Conservation (phyloP, 1,139 yeast species). For the Eremothecium sinecaudum region DNA sequence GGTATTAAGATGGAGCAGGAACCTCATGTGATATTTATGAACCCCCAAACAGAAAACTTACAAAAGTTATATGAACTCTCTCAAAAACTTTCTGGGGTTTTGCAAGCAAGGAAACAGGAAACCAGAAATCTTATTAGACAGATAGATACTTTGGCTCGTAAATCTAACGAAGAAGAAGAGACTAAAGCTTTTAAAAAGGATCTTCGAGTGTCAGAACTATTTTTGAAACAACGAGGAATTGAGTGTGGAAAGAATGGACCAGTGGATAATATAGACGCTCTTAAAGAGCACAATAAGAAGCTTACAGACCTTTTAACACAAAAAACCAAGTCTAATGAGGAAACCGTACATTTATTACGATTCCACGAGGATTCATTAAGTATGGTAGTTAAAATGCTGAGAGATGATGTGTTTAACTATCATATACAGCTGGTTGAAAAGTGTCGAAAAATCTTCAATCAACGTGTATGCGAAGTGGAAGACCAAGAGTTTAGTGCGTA, state of each 20-base stretch:
- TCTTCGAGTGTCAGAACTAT: slow-evolving; percentile 14
- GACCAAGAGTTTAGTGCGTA: slow-evolving; percentile 20
- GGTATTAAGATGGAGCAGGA: slow-evolving; percentile 5
- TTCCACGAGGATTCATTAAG: slow-evolving; percentile 20
- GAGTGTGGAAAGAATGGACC: slow-evolving; percentile 3
- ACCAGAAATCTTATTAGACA: slow-evolving; percentile 16
- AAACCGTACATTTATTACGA: slow-evolving; percentile 14
- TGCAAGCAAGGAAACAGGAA: slow-evolving; percentile 17
- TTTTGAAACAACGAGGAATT: slow-evolving; percentile 12
- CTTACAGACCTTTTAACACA: slow-evolving; percentile 12
- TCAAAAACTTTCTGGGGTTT: slow-evolving; percentile 14
- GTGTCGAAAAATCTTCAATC: slow-evolving; percentile 12
- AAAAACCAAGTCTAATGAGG: slow-evolving; percentile 10
- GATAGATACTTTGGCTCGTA: slow-evolving; percentile 17
- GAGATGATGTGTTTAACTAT: slow-evolving; percentile 17
- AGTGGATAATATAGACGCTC: slow-evolving; percentile 6
- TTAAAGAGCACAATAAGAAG: slow-evolving; percentile 15
- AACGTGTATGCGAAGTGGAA: slow-evolving; percentile 16
- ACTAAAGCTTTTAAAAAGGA: slow-evolving; percentile 7
- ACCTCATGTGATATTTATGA: slow-evolving; percentile 19
- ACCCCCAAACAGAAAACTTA: slow-evolving; percentile 26
- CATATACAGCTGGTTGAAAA: slow-evolving; percentile 11
- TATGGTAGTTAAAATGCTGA: slow-evolving; percentile 16
- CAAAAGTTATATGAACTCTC: slow-evolving; percentile 20
- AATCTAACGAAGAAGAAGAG: slow-evolving; percentile 8